A percentile compares a stretch with the other conserved stretches of the same genome.
Conservation (phyloP, 1,139 yeast genomes). For the Pichia kudriavzevii region DNA sequence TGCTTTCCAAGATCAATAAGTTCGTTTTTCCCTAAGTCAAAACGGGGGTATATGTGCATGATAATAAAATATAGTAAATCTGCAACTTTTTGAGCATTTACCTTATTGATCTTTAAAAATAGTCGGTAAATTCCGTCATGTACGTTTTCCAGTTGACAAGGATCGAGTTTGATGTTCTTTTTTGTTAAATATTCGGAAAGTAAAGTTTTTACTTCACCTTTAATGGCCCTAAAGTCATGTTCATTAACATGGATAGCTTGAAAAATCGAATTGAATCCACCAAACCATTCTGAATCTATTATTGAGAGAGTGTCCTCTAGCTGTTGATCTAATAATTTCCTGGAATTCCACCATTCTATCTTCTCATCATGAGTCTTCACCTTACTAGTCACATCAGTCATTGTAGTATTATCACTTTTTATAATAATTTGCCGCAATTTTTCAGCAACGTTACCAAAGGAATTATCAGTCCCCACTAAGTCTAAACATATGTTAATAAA, state of each 20-base stretch:
- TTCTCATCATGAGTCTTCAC: slow-evolving; percentile 57
- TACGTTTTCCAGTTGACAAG: slow-evolving; percentile 27
- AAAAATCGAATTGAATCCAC: slow-evolving; percentile 70
- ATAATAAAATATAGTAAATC: slow-evolving; percentile 60
- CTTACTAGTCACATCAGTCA: slow-evolving; percentile 40
- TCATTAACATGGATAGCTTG: slow-evolving; percentile 31
- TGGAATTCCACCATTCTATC: slow-evolving; percentile 67
- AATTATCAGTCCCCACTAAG: slow-evolving; percentile 34
- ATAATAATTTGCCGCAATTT: slow-evolving; percentile 46
- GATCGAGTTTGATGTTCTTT: too few relatives aligned
- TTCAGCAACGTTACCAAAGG: slow-evolving; percentile 40
- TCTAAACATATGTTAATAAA: slow-evolving; percentile 55
- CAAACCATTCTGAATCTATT: slow-evolving; percentile 67
- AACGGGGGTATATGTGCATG: too few relatives aligned
- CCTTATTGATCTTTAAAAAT: slow-evolving; percentile 42
- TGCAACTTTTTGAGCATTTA: slow-evolving; percentile 38
- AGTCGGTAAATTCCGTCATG: slow-evolving; percentile 32
- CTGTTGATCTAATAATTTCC: slow-evolving; percentile 55
- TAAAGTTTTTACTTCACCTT: too few relatives aligned
- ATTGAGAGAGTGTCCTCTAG: slow-evolving; percentile 46
- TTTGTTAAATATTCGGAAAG: too few relatives aligned
- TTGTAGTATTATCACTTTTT: slow-evolving; percentile 57
- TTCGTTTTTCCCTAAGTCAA: too few relatives aligned
- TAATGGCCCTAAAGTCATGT: too few relatives aligned
- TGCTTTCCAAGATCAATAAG: slow-evolving; percentile 54